phyloP scores from a whole-genome alignment of 1,284 basidiomycete species.

The Sanguinoderma infundibulare region DNA sequence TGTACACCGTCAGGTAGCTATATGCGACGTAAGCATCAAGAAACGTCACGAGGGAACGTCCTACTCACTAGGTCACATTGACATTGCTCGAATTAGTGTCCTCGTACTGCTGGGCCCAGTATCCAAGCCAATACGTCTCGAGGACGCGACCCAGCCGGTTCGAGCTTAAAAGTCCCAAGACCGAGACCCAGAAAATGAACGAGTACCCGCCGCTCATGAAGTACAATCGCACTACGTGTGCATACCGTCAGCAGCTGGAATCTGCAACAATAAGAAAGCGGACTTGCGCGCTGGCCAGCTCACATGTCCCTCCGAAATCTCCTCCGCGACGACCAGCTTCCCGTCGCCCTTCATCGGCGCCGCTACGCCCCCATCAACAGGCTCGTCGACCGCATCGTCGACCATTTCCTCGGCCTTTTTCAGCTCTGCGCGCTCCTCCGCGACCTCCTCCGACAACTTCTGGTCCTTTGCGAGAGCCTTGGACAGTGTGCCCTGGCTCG shows the following conservation, averaged over 20 bases:
- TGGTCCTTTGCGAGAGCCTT: conserved; percentile 48
- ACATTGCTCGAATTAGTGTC: conserved; percentile 32
- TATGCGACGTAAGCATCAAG: neutral
- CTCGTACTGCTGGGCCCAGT: conserved; percentile 35
- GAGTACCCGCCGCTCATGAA: conserved; percentile 36
- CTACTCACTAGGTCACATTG: conserved; percentile 35
- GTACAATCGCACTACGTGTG: conserved; percentile 35
- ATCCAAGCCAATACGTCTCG: conserved; percentile 32
- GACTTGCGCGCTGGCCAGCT: conserved; percentile 46
- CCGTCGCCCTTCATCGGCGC: conserved; percentile 39
- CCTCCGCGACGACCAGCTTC: conserved; percentile 61
- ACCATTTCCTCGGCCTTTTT: conserved; percentile 47
- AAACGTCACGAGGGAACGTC: neutral
- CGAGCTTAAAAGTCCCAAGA: conserved; percentile 29
- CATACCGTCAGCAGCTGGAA: neutral
- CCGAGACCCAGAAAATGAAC: conserved; percentile 39
- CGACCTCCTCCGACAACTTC: conserved; percentile 43
- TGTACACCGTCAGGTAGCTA: conserved; percentile 50
- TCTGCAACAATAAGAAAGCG: neutral
- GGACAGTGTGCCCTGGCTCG: conserved; percentile 50
- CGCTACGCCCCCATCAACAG: conserved; percentile 36
- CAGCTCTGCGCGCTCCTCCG: conserved; percentile 43
- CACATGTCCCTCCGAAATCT: conserved; percentile 61
- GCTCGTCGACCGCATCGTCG: conserved; percentile 46
- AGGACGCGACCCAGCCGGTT: conserved; percentile 26